A percentile compares a stretch with the other conserved stretches of the same genome.
Conservation (phyloP, 2,329 filamentous ascomycete species). For the Colletotrichum theobromicola region DNA sequence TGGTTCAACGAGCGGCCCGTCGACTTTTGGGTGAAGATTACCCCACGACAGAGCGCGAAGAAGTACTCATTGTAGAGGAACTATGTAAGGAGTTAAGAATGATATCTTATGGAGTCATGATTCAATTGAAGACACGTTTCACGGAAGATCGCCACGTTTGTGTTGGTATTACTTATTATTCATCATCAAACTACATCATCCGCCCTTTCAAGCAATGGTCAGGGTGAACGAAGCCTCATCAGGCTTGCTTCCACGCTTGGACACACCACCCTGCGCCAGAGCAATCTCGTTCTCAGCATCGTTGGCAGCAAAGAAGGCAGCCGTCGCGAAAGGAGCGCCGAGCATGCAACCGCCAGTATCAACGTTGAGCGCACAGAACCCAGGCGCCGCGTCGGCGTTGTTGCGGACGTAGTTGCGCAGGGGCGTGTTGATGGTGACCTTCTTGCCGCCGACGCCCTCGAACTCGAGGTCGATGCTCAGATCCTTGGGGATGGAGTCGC, state of each 20-base stretch:
- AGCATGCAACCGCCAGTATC: slow-evolving; percentile 7
- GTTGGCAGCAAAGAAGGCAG: slow-evolving; percentile 2
- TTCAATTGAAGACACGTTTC: neutral
- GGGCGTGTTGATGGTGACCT: slow-evolving; percentile 5
- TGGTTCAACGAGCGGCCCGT: slow-evolving; percentile 59
- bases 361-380: slow-evolving; percentile 2
- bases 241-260: neutral
- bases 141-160: neutral
- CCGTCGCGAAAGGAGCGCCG: neutral
- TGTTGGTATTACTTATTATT: neutral
- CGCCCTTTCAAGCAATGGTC: neutral
- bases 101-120: neutral
- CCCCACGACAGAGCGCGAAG: slow-evolving; percentile 32
- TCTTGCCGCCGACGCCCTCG: neutral
- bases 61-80: neutral
- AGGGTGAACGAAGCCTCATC: neutral
- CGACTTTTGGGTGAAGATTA: slow-evolving; percentile 48
- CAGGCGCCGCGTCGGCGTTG: neutral
- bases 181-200: neutral
- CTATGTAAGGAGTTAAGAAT: neutral
- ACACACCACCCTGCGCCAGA: slow-evolving; percentile 3
- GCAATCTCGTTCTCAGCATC: slow-evolving; percentile 8
- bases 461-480: slow-evolving; percentile 13
- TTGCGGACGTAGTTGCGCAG: slow-evolving; percentile 18
- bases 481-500: slow-evolving; percentile 1